Evolutionary conservation across 108 stramenopile species (phyloP), one percentile per base, ranked within the genome.

Genomic region (Epithemia pelagica): DNA sequence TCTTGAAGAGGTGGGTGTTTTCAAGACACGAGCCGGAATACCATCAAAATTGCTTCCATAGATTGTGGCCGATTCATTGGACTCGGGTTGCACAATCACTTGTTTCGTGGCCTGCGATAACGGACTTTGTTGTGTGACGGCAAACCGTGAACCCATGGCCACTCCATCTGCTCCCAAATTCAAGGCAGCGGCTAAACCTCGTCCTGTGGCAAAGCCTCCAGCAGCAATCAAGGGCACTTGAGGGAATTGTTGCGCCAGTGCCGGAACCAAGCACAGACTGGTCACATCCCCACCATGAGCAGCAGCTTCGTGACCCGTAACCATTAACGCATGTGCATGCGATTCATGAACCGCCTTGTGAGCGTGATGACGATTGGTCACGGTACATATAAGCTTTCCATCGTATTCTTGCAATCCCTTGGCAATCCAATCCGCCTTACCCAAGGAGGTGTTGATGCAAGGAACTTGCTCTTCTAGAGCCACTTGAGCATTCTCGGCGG

Each of bases 301-400:
- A 0, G 94, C 94, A n/a, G 94, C 94, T 70, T 95, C 94, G 61
- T 95, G 90, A 1, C 94, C 94, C 0, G 94, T 95, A 1, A 85
- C 81, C 84, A 95, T 83, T 32, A 95, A 64, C 0, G 90, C 90
- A 80, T 95, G 90, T 21, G 90, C 90, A 5, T 90, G 90, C 1
- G 82, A 64, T 22, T 88, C 78, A 2, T 66, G 54, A 46, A 74
- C 21, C 2, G 90, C 93, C 1, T 75, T 74, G 30, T 70, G 52
- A 2, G 94, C 94, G 64, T 95, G 94, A 46, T 87, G 79, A 10
- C 74, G 74, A 67, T 87, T 90, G 21, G 88, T 89, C 2, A 95
- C 88, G 24, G 94, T 95, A 10, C 88, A 77, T 24, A 95, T 53
- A 22, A 95, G 64, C 59, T 79, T 92, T 22, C 94, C 90, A 20